Percentiles rank a stretch among this genome's conserved stretches.
phyloP scores from a whole-genome alignment of 495 filamentous ascomycete species.

The Jackrogersella multiformis region DNA sequence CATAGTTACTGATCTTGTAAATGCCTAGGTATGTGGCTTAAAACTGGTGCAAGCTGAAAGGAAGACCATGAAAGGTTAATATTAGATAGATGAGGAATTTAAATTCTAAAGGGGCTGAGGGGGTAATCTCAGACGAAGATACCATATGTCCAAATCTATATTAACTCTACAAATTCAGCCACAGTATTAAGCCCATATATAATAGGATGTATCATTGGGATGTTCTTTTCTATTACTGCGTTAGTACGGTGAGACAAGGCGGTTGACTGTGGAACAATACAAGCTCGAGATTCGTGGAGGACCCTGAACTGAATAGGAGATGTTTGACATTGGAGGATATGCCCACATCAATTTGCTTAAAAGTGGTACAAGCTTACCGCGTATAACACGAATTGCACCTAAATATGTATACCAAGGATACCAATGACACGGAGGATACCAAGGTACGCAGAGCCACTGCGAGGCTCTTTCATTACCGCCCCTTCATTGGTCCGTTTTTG shows the following conservation, averaged over 20 bases:
- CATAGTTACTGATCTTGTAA: too few species aligned
- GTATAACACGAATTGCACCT: too few species aligned
- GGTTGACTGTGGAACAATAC: constrained; percentile 20
- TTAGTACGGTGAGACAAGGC: constrained; percentile 26
- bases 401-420: too few species aligned
- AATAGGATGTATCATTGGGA: neutral
- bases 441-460: constrained; percentile 14
- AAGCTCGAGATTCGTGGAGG: constrained; percentile 17
- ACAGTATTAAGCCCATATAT: neutral
- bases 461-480: constrained; percentile 17
- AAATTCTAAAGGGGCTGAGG: too few species aligned
- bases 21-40: neutral
- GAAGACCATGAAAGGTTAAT: too few species aligned
- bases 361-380: constrained; percentile 6
- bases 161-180: neutral
- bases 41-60: too few species aligned
- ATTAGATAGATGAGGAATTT: neutral
- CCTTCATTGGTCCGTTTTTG: neutral
- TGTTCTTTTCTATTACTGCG: constrained; percentile 1
- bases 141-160: neutral
- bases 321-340: constrained; percentile 15
- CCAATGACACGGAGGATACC: too few species aligned
- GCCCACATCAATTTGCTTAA: constrained; percentile 24
- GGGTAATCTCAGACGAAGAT: constrained; percentile 4
- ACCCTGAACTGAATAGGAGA: constrained; percentile 13